A percentile compares a stretch with the other conserved stretches of the same genome.
Conservation (phyloP, 2,329 filamentous ascomycete genomes). For the Hymenoscyphus albidus region DNA sequence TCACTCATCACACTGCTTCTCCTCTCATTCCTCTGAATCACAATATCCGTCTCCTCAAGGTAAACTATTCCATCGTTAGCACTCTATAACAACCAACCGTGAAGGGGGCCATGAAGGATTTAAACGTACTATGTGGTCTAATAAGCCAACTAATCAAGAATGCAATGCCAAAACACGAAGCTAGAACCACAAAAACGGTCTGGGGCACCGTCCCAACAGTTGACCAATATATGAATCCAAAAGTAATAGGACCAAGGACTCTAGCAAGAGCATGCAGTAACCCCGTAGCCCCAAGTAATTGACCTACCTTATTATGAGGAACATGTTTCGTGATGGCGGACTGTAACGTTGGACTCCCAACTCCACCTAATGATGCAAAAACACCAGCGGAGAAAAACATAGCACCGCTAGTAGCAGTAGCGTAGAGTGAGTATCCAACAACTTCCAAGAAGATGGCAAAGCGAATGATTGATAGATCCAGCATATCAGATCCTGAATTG, state of each 20-base stretch:
- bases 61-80: slow-evolving; percentile 13
- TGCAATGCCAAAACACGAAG: slow-evolving; percentile 61
- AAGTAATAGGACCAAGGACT: slow-evolving; percentile 74
- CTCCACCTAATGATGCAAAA: slow-evolving; percentile 72
- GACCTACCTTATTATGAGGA: slow-evolving; percentile 73
- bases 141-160: slow-evolving; percentile 68
- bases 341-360: slow-evolving; percentile 81
- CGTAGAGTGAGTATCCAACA: slow-evolving; percentile 71
- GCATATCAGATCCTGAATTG: slow-evolving; percentile 61
- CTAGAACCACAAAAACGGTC: slow-evolving; percentile 75
- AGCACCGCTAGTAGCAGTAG: slow-evolving; percentile 55
- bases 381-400: slow-evolving; percentile 71
- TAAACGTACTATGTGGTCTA: slow-evolving; percentile 65
- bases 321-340: slow-evolving; percentile 88
- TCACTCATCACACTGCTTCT: neutral
- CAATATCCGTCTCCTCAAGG: slow-evolving; percentile 6
- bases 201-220: slow-evolving; percentile 78
- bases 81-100: neutral
- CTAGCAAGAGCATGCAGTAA: slow-evolving; percentile 78
- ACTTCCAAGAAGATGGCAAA: slow-evolving; percentile 72
- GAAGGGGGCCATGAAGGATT: neutral
- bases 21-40: neutral
- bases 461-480: slow-evolving; percentile 77
- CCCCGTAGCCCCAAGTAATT: slow-evolving; percentile 84
- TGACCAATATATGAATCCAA: slow-evolving; percentile 79